A percentile compares a stretch with the other conserved stretches of the same genome.
phyloP scores from a whole-genome alignment of 192 early-diverging fungal genomes.

The Linnemannia hyalina region DNA sequence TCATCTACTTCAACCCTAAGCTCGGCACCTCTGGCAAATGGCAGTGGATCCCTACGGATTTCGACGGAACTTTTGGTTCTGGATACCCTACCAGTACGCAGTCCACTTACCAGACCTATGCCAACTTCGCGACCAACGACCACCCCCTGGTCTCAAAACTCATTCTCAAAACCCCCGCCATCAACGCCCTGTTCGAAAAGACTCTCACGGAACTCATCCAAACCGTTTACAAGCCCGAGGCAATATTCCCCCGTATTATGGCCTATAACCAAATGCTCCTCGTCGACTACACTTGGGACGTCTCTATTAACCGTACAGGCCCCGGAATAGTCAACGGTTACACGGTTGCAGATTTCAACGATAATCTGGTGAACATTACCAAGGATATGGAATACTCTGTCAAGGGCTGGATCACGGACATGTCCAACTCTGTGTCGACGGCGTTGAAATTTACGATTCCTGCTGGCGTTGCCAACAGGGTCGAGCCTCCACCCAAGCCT shows the following conservation, averaged over 20 bases:
- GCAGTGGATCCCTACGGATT: slow-evolving; percentile 58
- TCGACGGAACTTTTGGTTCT: slow-evolving; percentile 59
- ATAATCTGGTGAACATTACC: slow-evolving; percentile 29
- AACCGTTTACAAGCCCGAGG: slow-evolving; percentile 36
- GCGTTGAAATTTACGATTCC: slow-evolving; percentile 18
- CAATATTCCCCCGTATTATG: slow-evolving; percentile 33
- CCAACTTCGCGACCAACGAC: slow-evolving; percentile 11
- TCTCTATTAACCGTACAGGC: slow-evolving; percentile 17
- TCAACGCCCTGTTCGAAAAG: slow-evolving; percentile 41
- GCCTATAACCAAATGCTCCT: slow-evolving; percentile 49
- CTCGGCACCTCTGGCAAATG: slow-evolving; percentile 28
- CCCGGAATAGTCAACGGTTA: slow-evolving; percentile 20
- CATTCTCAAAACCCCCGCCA: slow-evolving; percentile 32
- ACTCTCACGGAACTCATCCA: slow-evolving; percentile 39
- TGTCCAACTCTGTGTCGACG: slow-evolving; percentile 11
- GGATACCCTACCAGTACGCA: slow-evolving; percentile 31
- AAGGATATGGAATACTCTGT: slow-evolving; percentile 26
- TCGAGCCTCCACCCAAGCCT: slow-evolving; percentile 40
- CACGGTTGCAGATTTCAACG: slow-evolving; percentile 30
- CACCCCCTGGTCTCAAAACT: slow-evolving; percentile 56
- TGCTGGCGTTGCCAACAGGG: slow-evolving; percentile 5
- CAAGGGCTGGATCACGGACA: slow-evolving; percentile 27
- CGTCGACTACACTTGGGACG: slow-evolving; percentile 52
- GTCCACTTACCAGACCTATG: slow-evolving; percentile 24
- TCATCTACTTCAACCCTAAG: slow-evolving; percentile 42